Evolutionary conservation across 108 stramenopile genomes (phyloP), one percentile per base, ranked within the genome.

Genomic region (Skeletonema menzelii): DNA sequence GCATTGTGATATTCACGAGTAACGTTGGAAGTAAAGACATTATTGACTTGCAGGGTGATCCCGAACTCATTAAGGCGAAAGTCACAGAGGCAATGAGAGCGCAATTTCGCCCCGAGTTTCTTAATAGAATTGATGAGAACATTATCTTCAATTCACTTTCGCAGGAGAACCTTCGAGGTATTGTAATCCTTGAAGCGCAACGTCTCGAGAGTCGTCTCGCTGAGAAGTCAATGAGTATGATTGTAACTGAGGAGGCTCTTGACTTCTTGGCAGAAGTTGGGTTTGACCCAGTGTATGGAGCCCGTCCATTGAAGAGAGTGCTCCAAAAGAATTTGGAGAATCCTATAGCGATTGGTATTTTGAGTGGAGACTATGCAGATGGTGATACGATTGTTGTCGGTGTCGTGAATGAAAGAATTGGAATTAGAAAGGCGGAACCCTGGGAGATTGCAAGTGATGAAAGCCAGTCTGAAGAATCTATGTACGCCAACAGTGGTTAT

Each of bases 241-340:
- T 69, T 30, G 67, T 96, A 19, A 77, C 82, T 0, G 87, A 91
- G 13, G 88, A 78, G 27, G 93, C 93, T 15, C 67, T 93, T 32
- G 91, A 95, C 69, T 85, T 76, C 63, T 69, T 96, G 35, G 85
- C 85, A 2, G 92, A 94, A 7, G 82, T 92, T 28, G 97, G 98
- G 10, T 97, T 91, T 57, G 98, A 99, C 70, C 95, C 97, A 24
- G 83, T 89, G 12, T 99, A 97, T 77, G 98, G 98, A 47, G 98
- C 98, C 35, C 90, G 98, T 40, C 98, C 98, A 30, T 77, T 99
- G 70, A 99, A 98, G 81, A 85, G 98, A 31, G 82, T 95, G 4
- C 94, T 99, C 63, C 98, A 98, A 72, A 90, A 96, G 58, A 92
- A 97, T 74, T 82, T 99, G 38, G 98, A 99, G 72, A 99, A 95